Percentiles rank a stretch among this genome's conserved stretches.
These are phyloP conservation scores for Malus domestica DNA, from an alignment of 306 rosid genomes.

Conservation along the genomic window DNA sequence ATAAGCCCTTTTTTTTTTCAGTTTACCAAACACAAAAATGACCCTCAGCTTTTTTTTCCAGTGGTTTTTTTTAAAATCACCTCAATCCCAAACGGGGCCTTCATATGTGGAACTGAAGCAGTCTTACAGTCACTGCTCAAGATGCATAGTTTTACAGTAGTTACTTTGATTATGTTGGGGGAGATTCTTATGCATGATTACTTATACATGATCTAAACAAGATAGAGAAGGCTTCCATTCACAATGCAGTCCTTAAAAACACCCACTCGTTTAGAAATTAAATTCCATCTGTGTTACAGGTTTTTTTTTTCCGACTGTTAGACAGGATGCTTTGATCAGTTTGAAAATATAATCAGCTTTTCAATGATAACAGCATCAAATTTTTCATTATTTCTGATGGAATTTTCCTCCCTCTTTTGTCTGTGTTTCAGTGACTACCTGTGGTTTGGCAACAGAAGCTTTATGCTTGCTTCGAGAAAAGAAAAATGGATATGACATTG, in stretches of 20 bases:
- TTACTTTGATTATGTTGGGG: background rate
- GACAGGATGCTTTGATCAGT: background rate
- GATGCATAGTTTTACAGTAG: background rate
- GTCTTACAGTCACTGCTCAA: background rate
- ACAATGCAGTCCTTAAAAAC: background rate
- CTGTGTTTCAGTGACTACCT: conserved; percentile 71
- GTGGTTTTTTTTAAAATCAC: too few relatives aligned
- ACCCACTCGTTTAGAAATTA: background rate
- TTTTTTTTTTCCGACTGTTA: background rate
- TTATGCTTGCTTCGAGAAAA: conserved; percentile 73
- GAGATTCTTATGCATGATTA: background rate
- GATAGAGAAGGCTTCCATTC: background rate
- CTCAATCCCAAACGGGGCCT: too few relatives aligned
- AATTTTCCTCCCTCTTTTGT: background rate
- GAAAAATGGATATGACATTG: conserved; percentile 88
- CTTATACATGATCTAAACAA: background rate
- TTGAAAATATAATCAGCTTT: background rate
- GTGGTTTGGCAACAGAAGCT: conserved; percentile 80
- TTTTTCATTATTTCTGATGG: conserved; percentile 12
- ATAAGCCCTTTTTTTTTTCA: too few relatives aligned
- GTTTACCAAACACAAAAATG: too few relatives aligned
- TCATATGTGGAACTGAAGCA: background rate
- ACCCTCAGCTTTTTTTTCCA: too few relatives aligned
- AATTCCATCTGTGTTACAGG: background rate
- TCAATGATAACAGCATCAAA: conserved; percentile 1